Conservation (phyloP, 306 rosid species). For the Corylus heterophylla region DNA sequence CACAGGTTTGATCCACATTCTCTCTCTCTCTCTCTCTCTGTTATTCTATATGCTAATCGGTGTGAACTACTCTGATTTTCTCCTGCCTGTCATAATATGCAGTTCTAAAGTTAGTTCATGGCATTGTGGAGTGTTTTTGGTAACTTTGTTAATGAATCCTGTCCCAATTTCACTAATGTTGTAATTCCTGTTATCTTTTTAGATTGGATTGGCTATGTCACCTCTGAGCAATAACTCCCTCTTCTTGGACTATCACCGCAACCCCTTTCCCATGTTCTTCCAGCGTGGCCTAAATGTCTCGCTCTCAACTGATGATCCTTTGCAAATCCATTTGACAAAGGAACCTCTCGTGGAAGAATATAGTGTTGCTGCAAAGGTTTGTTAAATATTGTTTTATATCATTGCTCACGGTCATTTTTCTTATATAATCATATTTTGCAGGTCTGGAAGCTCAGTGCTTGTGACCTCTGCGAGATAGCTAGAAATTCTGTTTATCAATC, state of each 20-base stretch:
- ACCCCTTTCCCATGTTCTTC: slow-evolving; percentile 82
- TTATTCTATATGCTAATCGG: neutral
- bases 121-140: neutral
- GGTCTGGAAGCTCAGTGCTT: slow-evolving; percentile 89
- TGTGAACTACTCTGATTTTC: neutral
- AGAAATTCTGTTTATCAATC: slow-evolving; percentile 91
- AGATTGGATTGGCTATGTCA: slow-evolving; percentile 79
- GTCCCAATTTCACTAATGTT: slow-evolving; percentile 13
- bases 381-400: neutral
- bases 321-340: slow-evolving; percentile 52
- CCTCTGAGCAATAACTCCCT: slow-evolving; percentile 89
- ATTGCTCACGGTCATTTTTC: slow-evolving; percentile 2
- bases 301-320: slow-evolving; percentile 81
- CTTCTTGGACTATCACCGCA: slow-evolving; percentile 81
- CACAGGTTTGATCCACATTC: slow-evolving; percentile 56
- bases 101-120: slow-evolving; percentile 5
- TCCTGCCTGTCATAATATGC: slow-evolving; percentile 1
- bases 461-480: slow-evolving; percentile 85
- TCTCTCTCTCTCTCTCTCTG: neutral
- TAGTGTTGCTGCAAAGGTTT: slow-evolving; percentile 53
- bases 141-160: slow-evolving; percentile 4
- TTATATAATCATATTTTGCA: slow-evolving; percentile 28
- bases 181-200: slow-evolving; percentile 23
- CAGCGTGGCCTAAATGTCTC: slow-evolving; percentile 83
- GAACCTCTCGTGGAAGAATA: slow-evolving; percentile 56